Conservation (phyloP, 208 protist species). For the Leptomonas pyrrhocoris region DNA sequence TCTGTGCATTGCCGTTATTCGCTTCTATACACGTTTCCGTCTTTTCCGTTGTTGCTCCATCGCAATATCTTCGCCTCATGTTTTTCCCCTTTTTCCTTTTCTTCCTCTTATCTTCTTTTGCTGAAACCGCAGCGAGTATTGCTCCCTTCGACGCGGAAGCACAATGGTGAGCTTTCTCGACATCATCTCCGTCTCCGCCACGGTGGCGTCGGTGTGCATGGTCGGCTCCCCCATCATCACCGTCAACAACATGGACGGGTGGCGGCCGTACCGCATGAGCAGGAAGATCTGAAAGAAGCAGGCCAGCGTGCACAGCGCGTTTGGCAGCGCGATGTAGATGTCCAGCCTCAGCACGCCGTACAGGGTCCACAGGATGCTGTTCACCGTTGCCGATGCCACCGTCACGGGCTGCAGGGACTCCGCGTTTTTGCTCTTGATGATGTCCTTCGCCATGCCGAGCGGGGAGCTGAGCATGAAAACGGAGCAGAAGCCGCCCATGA, state of each 20-base stretch:
- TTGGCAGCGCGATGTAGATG: conserved; percentile 51
- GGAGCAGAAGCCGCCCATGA: conserved; percentile 49
- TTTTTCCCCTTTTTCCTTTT: not conserved
- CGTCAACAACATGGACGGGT: conserved; percentile 43
- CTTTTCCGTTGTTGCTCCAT: not conserved
- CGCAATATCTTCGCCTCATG: not conserved
- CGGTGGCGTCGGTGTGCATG: conserved; percentile 56
- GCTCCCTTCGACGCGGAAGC: no score
- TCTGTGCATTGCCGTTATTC: no score
- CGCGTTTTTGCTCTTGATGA: conserved; percentile 67
- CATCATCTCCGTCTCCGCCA: conserved; percentile 45
- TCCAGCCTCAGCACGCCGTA: conserved; percentile 57
- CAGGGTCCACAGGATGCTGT: conserved; percentile 62
- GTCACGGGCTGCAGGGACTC: conserved; percentile 55
- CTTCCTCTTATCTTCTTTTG: not conserved
- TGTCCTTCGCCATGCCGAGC: conserved; percentile 53
- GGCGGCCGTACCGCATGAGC: conserved; percentile 48
- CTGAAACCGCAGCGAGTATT: no score
- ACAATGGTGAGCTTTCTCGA: conserved; percentile 38
- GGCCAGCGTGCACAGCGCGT: conserved; percentile 47
- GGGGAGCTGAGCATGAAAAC: conserved; percentile 77
- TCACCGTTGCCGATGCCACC: conserved; percentile 48
- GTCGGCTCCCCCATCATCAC: conserved; percentile 58
- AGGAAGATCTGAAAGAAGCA: conserved; percentile 69
- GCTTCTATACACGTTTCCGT: no score